Evolutionary conservation across 148 eudicot genomes (phyloP), one percentile per base, ranked within the genome.

Genomic region (Arctostaphylos glauca): DNA sequence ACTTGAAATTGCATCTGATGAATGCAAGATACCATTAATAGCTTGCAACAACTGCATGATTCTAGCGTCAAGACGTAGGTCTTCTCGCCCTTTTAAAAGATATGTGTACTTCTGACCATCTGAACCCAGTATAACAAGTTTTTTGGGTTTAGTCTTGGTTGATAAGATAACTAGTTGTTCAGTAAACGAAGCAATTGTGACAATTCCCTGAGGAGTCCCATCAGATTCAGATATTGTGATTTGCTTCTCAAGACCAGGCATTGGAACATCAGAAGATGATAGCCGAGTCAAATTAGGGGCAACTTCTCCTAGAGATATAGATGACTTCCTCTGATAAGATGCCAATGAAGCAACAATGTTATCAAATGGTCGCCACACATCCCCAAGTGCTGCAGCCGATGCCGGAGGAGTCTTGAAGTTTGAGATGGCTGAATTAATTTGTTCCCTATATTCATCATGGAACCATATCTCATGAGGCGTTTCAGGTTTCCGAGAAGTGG

Each of bases 211-310:
- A 68, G 87, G 83, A 81, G 85, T 81, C 77, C 84, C 73, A 74
- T 90, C 91, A 76, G 94, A 83, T 87, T 94, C 98, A 81, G 94
- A 86, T 62, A 87, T 64, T 87, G 87, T 83, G 60, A 87, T 88
- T 87, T 91, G 95, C 83, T 89, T 96, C 92, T 96, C 99, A 86
- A 93, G 94, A 53, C 99, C 99, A 88, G 99, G 99, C 99, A 96
- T 96, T 79, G 99, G 99, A 85, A 95, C 92, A 84, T 93, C 93
- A 81, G 94, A 92, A 88, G 99, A 94, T 14, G 92, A 88, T 73
- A 96, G 86, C 64, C 58, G 82, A 83, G 98, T 97, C 88, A 96
- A 83, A 82, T 91, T 92, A 23, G 99, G 99, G 48, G 99, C 94
- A 85, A 96, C 99, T 83, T 96, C 98, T 77, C 88, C 86, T 80